Evolutionary conservation across 2,329 filamentous ascomycete species (phyloP).

Genomic region (Microsporum ferrugineum): DNA sequence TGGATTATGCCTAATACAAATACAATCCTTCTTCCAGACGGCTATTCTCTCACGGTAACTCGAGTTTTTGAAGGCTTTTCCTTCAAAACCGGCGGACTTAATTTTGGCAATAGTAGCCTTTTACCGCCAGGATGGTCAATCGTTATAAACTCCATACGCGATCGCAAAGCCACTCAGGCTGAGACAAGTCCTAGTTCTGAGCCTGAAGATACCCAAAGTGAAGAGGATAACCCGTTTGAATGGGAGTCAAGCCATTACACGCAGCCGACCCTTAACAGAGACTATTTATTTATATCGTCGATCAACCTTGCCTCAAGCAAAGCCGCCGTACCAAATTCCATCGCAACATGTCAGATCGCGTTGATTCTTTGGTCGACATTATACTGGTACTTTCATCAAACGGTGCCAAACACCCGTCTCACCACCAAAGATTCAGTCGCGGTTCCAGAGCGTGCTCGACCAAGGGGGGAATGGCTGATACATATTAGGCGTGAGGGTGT

Average conservation of each 20-base stretch:
- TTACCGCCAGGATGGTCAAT: constrained; percentile 87
- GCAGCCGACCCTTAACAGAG: constrained; percentile 62
- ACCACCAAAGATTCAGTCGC: constrained; percentile 50
- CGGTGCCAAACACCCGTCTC: constrained; percentile 55
- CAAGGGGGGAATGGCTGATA: constrained; percentile 76
- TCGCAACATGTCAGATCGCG: constrained; percentile 77
- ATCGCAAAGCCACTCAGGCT: neutral
- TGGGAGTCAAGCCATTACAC: constrained; percentile 51
- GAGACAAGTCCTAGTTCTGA: constrained; percentile 3
- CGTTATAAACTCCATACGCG: constrained; percentile 48
- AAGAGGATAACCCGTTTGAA: constrained; percentile 20
- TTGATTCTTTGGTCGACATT: constrained; percentile 95
- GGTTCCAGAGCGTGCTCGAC: constrained; percentile 59
- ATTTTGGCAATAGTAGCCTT: constrained; percentile 50
- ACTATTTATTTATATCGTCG: constrained; percentile 82
- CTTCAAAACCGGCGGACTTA: constrained; percentile 74
- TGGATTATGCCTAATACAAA: constrained; percentile 9
- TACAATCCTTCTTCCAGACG: constrained; percentile 62
- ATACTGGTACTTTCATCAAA: constrained; percentile 96
- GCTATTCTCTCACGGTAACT: constrained; percentile 66
- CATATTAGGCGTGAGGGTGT: constrained; percentile 79
- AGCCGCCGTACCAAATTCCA: constrained; percentile 68
- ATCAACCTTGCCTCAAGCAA: constrained; percentile 70
- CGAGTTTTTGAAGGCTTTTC: constrained; percentile 85
- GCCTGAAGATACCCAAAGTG: neutral